Conservation (phyloP, 345 rosid genomes). For the Populus simonii region DNA sequence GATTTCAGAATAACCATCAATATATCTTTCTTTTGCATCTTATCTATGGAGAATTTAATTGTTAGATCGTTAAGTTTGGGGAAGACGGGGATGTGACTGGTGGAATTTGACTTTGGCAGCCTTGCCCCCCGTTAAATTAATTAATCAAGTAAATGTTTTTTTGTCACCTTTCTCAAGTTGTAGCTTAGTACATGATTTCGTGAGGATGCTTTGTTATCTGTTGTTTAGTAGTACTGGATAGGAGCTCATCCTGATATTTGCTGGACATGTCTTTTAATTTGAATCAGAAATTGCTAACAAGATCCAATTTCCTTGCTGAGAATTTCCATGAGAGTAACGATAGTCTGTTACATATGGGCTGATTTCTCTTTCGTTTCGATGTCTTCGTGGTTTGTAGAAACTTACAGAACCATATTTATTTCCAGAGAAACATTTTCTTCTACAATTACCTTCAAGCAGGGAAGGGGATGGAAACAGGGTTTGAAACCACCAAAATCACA, state of each 20-base stretch:
- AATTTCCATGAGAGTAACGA: not conserved
- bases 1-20: not conserved
- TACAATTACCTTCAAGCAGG: too few relatives aligned
- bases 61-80: slow-evolving; percentile 8
- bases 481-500: too few relatives aligned
- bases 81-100: not conserved
- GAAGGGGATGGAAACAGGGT: too few relatives aligned
- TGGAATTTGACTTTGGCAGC: slow-evolving; percentile 7
- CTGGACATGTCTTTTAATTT: not conserved
- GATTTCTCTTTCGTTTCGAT: not conserved
- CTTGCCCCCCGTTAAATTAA: not conserved
- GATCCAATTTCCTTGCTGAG: not conserved
- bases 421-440: too few relatives aligned
- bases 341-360: not conserved
- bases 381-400: not conserved
- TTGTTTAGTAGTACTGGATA: not conserved
- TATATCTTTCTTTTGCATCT: slow-evolving; percentile 1
- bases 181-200: not conserved
- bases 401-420: too few relatives aligned
- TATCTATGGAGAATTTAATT: not conserved
- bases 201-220: not conserved
- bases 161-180: not conserved
- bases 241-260: not conserved
- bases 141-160: not conserved
- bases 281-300: not conserved